These are phyloP conservation scores for Xylaria curta DNA, from an alignment of 495 filamentous ascomycete genomes.

Conservation along the genomic window DNA sequence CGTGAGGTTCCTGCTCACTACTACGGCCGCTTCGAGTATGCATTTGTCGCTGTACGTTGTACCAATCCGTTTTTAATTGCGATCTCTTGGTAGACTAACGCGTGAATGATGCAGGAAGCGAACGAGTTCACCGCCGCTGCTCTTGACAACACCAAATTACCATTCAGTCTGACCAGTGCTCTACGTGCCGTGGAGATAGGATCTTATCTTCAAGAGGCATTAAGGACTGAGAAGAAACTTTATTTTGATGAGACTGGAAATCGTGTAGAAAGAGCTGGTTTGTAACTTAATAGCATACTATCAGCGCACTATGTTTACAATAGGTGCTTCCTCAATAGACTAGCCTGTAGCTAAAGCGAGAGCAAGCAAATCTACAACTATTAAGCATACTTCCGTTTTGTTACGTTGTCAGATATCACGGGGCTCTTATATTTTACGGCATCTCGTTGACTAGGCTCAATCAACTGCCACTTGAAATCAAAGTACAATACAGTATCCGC, in stretches of 20 bases:
- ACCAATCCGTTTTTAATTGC: neutral
- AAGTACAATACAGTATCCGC: too few species aligned
- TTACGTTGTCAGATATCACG: too few species aligned
- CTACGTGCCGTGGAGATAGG: constrained; percentile 67
- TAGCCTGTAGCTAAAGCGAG: too few species aligned
- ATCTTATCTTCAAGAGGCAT: constrained; percentile 62
- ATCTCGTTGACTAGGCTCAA: too few species aligned
- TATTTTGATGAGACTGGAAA: constrained; percentile 57
- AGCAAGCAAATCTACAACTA: too few species aligned
- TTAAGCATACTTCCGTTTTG: too few species aligned
- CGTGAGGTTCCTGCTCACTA: constrained; percentile 65
- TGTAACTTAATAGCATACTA: neutral
- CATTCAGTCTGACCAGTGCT: constrained; percentile 59
- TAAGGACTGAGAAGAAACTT: constrained; percentile 64
- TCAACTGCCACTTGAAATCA: too few species aligned
- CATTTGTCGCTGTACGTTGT: constrained; percentile 53
- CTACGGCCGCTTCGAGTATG: constrained; percentile 66
- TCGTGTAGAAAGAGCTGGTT: constrained; percentile 5
- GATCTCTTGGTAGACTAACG: neutral
- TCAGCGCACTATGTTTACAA: too few species aligned
- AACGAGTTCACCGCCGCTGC: constrained; percentile 65
- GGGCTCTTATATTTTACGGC: too few species aligned
- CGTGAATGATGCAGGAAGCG: constrained; percentile 50
- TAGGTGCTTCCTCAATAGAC: too few species aligned
- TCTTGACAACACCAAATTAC: constrained; percentile 58